These are phyloP conservation scores for Alloascoidea africana DNA, from an alignment of 805 yeast species.

Conservation along the genomic window DNA sequence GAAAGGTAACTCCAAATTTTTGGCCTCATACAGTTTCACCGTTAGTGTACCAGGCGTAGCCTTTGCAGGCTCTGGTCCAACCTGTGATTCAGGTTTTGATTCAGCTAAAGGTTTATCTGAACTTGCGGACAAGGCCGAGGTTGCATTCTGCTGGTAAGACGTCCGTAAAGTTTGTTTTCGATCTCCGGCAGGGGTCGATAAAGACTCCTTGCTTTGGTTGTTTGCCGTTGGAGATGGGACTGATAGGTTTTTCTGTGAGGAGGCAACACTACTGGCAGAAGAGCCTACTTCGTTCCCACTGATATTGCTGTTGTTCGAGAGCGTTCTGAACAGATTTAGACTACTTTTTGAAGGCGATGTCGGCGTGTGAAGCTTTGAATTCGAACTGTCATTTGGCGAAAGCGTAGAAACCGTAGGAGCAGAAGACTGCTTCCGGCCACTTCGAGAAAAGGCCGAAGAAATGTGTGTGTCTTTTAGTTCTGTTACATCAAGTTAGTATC, in stretches of 20 bases:
- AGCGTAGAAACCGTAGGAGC: neutral
- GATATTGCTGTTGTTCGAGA: neutral
- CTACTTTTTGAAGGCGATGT: neutral
- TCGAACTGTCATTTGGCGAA: too few species aligned
- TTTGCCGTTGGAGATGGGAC: neutral
- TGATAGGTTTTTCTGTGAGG: too few species aligned
- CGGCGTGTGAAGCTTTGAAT: neutral
- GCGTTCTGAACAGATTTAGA: neutral
- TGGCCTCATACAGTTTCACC: slow-evolving; percentile 60
- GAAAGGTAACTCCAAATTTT: slow-evolving; percentile 54
- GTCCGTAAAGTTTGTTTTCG: too few species aligned
- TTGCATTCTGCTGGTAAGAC: neutral
- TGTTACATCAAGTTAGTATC: neutral
- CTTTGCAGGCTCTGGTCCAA: slow-evolving; percentile 8
- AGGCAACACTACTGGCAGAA: too few species aligned
- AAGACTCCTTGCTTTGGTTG: too few species aligned
- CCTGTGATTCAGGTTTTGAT: neutral
- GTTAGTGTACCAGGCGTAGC: slow-evolving; percentile 58
- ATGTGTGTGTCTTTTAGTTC: neutral
- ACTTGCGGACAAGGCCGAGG: neutral
- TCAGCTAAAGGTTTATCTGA: neutral
- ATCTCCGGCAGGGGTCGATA: too few species aligned
- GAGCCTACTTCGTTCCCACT: neutral
- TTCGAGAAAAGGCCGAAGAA: slow-evolving; percentile 1
- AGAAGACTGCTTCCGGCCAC: neutral